These are phyloP conservation scores for Amanita muscaria DNA, from an alignment of 768 basidiomycete genomes.

Conservation along the genomic window DNA sequence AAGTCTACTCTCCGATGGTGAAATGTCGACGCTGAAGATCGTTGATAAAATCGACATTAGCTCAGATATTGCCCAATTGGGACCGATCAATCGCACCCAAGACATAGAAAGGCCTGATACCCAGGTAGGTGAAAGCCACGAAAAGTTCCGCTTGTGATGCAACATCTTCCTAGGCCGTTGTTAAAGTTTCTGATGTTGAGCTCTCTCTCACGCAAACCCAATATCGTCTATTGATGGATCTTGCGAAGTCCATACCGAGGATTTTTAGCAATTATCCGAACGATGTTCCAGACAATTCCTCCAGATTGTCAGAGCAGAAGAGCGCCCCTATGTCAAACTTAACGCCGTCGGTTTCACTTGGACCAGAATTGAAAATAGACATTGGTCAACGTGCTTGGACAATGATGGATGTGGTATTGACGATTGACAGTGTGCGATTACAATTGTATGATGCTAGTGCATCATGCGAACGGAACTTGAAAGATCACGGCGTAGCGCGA, in stretches of 20 bases:
- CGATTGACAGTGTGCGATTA: slow-evolving; percentile 63
- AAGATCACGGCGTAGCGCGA: slow-evolving; percentile 73
- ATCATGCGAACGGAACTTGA: slow-evolving; percentile 44
- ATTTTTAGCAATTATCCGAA: slow-evolving; percentile 36
- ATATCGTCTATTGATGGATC: slow-evolving; percentile 59
- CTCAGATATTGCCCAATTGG: slow-evolving; percentile 58
- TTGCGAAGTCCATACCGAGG: slow-evolving; percentile 62
- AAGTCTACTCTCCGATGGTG: slow-evolving; percentile 40
- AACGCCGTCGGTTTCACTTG: slow-evolving; percentile 30
- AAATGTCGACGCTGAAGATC: slow-evolving; percentile 62
- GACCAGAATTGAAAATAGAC: slow-evolving; percentile 48
- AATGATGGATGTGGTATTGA: slow-evolving; percentile 64
- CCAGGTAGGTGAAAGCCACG: slow-evolving; percentile 40
- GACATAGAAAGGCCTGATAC: slow-evolving; percentile 58
- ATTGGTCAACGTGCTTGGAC: slow-evolving; percentile 35
- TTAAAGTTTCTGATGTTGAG: slow-evolving; percentile 78
- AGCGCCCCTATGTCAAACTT: neutral
- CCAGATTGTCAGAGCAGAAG: neutral
- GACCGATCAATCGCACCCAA: slow-evolving; percentile 40
- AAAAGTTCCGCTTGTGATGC: neutral
- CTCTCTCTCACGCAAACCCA: slow-evolving; percentile 79
- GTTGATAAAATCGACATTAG: slow-evolving; percentile 83
- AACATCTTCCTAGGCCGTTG: slow-evolving; percentile 40
- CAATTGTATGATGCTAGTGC: slow-evolving; percentile 78
- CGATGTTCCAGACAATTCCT: slow-evolving; percentile 1